Evolutionary conservation across 805 yeast species (phyloP).

Genomic region (Schwanniomyces vanrijiae): DNA sequence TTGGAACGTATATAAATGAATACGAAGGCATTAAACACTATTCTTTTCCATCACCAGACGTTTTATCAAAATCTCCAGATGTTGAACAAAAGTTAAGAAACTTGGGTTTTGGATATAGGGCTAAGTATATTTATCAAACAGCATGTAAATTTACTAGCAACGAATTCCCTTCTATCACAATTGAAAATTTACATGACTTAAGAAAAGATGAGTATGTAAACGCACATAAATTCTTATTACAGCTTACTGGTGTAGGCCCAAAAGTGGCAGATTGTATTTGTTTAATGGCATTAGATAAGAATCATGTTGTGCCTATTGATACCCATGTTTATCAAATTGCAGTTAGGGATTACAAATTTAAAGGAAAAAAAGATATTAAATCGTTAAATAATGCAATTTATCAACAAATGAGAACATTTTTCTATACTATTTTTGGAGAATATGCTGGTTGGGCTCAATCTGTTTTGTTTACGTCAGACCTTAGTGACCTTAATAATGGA

Average conservation of each 20-base stretch:
- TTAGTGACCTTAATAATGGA: slow-evolving; percentile 70
- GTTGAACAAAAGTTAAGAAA: slow-evolving; percentile 45
- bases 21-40: slow-evolving; percentile 58
- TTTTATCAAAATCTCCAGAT: slow-evolving; percentile 33
- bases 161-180: slow-evolving; percentile 34
- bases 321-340: slow-evolving; percentile 95
- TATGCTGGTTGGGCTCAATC: slow-evolving; percentile 99
- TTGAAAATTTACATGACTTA: slow-evolving; percentile 40
- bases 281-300: slow-evolving; percentile 84
- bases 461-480: slow-evolving; percentile 85
- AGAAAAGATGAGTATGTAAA: slow-evolving; percentile 48
- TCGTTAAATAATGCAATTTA: slow-evolving; percentile 53
- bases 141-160: slow-evolving; percentile 53
- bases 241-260: slow-evolving; percentile 90
- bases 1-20: slow-evolving; percentile 59
- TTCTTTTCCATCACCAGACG: slow-evolving; percentile 72
- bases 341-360: slow-evolving; percentile 70
- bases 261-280: slow-evolving; percentile 97
- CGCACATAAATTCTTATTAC: slow-evolving; percentile 59
- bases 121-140: slow-evolving; percentile 80
- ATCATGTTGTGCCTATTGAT: slow-evolving; percentile 89
- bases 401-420: slow-evolving; percentile 55
- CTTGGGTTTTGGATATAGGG: slow-evolving; percentile 85
- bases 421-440: slow-evolving; percentile 75
- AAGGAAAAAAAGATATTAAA: slow-evolving; percentile 38